phyloP scores from a whole-genome alignment of 495 filamentous ascomycete genomes.

The Annulohypoxylon nitens region DNA sequence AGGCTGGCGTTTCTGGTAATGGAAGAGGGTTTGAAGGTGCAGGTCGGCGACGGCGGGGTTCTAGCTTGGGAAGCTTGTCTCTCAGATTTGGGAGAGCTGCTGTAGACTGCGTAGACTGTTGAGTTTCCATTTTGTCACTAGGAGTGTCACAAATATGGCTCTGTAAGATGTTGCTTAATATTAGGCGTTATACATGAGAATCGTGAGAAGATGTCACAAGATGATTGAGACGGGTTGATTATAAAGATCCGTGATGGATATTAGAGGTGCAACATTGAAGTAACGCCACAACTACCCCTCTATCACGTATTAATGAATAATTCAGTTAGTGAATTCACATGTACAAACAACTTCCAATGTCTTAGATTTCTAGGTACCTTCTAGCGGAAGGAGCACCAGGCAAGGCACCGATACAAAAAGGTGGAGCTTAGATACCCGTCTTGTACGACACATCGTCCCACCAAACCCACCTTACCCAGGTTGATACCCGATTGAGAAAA shows the following conservation, averaged over 20 bases:
- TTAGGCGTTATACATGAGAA: constrained; percentile 2
- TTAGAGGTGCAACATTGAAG: background rate
- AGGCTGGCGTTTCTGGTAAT: constrained; percentile 76
- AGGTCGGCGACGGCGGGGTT: constrained; percentile 70
- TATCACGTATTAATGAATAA: constrained; percentile 30
- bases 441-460: background rate
- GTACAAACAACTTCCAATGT: background rate
- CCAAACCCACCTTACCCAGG: constrained; percentile 15
- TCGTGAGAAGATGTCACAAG: background rate
- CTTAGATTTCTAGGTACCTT: background rate
- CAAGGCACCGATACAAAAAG: constrained; percentile 5
- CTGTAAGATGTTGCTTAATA: background rate
- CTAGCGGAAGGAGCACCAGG: background rate
- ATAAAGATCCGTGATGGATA: constrained; percentile 21
- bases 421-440: constrained; percentile 26
- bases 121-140: constrained; percentile 40
- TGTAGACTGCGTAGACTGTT: constrained; percentile 45
- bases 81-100: constrained; percentile 68
- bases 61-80: constrained; percentile 75
- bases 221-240: constrained; percentile 24
- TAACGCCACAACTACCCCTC: constrained; percentile 18
- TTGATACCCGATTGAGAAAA: constrained; percentile 41
- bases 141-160: background rate
- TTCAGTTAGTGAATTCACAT: constrained; percentile 24
- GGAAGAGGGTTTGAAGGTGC: constrained; percentile 70